Evolutionary conservation across 2,329 filamentous ascomycete genomes (phyloP).

Genomic region (Monosporascus sp.): DNA sequence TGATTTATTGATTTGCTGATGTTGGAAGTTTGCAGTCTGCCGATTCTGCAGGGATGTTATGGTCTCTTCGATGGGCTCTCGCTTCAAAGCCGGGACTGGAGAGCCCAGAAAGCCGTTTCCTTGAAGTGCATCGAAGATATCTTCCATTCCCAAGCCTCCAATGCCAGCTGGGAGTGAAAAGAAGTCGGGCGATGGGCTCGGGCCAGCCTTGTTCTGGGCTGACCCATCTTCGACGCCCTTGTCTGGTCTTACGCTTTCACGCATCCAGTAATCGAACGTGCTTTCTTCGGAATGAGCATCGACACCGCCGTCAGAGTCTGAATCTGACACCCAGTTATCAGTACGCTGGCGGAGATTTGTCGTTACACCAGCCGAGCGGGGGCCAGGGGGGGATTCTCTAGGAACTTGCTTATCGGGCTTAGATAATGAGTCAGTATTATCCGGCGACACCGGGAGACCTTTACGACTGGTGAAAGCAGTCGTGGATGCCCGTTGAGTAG

Average conservation of each 20-base stretch:
- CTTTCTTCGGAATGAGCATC: conserved; percentile 35
- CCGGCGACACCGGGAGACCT: conserved; percentile 15
- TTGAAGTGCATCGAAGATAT: conserved; percentile 40
- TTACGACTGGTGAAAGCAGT: conserved; percentile 28
- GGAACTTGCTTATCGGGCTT: conserved; percentile 17
- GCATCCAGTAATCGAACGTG: conserved; percentile 55
- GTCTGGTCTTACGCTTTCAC: conserved; percentile 43
- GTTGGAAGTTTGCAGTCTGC: conserved; percentile 31
- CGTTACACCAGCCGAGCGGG: conserved; percentile 43
- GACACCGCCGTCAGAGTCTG: conserved; percentile 38
- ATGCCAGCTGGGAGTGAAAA: conserved; percentile 45
- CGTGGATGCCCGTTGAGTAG: conserved; percentile 24
- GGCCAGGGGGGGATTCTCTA: conserved; percentile 31
- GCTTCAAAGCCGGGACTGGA: conserved; percentile 26
- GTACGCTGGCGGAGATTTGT: conserved; percentile 34
- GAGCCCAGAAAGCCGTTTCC: conserved; percentile 28
- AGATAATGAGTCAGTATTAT: conserved; percentile 24
- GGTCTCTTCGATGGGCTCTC: conserved; percentile 42
- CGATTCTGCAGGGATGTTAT: conserved; percentile 36
- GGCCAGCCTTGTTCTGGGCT: conserved; percentile 6
- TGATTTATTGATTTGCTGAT: conserved; percentile 24
- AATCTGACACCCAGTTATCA: conserved; percentile 43
- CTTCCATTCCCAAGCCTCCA: conserved; percentile 41
- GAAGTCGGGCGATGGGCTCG: conserved; percentile 43
- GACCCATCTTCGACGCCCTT: conserved; percentile 8